Evolutionary conservation across 768 basidiomycete species (phyloP).

Genomic region (Amylocystis lapponica): DNA sequence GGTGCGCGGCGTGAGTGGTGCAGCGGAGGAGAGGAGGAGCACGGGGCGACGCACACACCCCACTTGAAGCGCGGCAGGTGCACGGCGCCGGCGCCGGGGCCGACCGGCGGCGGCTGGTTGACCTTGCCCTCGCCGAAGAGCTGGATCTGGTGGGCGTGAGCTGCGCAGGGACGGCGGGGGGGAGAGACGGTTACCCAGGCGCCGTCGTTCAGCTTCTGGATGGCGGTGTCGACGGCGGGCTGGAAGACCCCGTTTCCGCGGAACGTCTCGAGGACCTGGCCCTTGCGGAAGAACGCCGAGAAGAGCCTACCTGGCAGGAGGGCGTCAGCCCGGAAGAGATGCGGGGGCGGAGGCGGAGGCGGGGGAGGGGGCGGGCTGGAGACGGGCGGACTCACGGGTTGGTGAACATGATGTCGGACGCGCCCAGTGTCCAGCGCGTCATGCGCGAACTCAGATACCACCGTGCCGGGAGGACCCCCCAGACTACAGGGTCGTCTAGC

Average conservation of each 20-base stretch:
- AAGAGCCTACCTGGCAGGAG: conserved; percentile 47
- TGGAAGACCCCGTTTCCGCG: conserved; percentile 89
- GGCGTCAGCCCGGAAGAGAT: neutral
- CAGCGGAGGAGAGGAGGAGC: neutral
- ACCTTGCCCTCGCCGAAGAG: conserved; percentile 89
- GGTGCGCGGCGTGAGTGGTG: conserved; percentile 1
- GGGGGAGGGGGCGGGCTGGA: conserved; percentile 1
- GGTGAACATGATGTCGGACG: conserved; percentile 91
- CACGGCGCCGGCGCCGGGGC: conserved; percentile 36
- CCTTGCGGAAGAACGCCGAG: conserved; percentile 79
- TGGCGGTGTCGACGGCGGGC: conserved; percentile 77
- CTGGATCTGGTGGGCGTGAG: conserved; percentile 54
- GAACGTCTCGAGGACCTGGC: conserved; percentile 90
- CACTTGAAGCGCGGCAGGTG: conserved; percentile 82
- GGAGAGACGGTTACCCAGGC: conserved; percentile 90
- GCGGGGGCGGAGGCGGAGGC: conserved; percentile 1
- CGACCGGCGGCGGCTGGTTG: conserved; percentile 61
- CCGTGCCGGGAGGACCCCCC: conserved; percentile 73
- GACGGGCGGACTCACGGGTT: conserved; percentile 57
- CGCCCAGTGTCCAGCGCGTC: conserved; percentile 89
- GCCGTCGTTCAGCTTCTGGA: conserved; percentile 73
- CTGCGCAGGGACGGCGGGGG: too few species aligned
- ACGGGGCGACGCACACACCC: conserved; percentile 91
- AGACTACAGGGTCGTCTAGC: conserved; percentile 79
- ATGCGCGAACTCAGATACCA: conserved; percentile 54